Evolutionary conservation across 495 filamentous ascomycete species (phyloP), one percentile per base, ranked within the genome.

Genomic region (Talaromyces nanjingensis): DNA sequence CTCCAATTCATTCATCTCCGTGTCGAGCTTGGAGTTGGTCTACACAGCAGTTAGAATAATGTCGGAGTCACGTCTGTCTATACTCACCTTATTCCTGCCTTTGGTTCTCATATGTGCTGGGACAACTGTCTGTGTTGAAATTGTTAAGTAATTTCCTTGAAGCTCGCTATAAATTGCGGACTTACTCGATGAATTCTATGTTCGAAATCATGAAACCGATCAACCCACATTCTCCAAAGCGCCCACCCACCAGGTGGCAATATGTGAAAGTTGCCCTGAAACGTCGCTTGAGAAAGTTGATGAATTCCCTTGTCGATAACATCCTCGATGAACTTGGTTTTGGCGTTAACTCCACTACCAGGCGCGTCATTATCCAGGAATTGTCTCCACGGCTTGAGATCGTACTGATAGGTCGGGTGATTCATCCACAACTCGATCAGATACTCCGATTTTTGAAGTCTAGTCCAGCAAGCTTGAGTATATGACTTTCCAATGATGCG

Each of bases 361-460:
- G 63, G 63, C 8, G 63, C 63, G n/a, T 45, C 55, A 20, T 59
- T 18, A 9, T 58, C 22, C 18, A 64, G 33, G 31, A 64, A 64
- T 33, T 64, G 63, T 31, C 37, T 55, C 63, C 63, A 64, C 37
- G 63, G 63, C 56, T 64, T 64, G 37, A 64, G 63, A 22, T 64
- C 34, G 34, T 33, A 49, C 45, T 47, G 55, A 55, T 47, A 64
- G 20, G 63, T 64, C 2, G 63, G 63, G 49, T 27, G 31, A 55
- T 25, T 52, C 20, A 64, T 12, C 56, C 54, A 57, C 20, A 64
- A 49, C 18, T 52, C 53, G 37, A 64, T 49, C 1, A 59, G 29
- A 22, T 60, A 59, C 25, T 64, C 63, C 2, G 54, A 39, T 25
- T 64, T 59, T 31, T 52, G 49, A 20, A 64, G 54, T 29, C 27